These are phyloP conservation scores for Quercus lobata DNA, from an alignment of 331 rosid genomes.

Conservation along the genomic window DNA sequence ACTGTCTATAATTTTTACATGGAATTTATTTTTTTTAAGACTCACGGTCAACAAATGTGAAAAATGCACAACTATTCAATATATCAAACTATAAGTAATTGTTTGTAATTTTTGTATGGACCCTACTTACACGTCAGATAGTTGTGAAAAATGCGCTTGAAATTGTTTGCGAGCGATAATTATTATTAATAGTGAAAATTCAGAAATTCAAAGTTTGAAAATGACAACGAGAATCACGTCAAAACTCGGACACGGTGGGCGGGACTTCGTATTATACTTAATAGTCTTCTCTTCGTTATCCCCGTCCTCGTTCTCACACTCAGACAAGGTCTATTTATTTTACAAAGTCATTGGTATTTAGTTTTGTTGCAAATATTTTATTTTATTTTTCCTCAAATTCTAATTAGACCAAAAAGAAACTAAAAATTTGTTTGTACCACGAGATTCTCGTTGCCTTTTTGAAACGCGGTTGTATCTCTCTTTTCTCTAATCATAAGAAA, in stretches of 20 bases:
- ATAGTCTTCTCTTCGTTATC: not conserved
- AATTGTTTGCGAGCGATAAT: no score
- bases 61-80: no score
- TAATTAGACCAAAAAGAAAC: not conserved
- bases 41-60: no score
- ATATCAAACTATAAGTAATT: no score
- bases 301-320: slow-evolving; percentile 3
- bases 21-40: no score
- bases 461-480: slow-evolving; percentile 15
- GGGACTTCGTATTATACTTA: slow-evolving; percentile 1
- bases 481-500: slow-evolving; percentile 18
- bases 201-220: not conserved
- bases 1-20: fast-evolving
- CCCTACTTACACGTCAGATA: no score
- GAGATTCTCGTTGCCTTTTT: not conserved
- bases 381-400: not conserved
- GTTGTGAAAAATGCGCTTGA: no score
- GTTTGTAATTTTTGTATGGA: no score
- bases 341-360: not conserved
- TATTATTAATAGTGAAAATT: no score
- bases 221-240: not conserved
- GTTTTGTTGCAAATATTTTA: not conserved
- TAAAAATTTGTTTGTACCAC: not conserved
- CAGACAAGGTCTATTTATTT: not conserved
- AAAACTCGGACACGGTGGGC: slow-evolving; percentile 9